These are phyloP conservation scores for Corrigiola litoralis DNA, from an alignment of 179 eudicot genomes.

Conservation along the genomic window DNA sequence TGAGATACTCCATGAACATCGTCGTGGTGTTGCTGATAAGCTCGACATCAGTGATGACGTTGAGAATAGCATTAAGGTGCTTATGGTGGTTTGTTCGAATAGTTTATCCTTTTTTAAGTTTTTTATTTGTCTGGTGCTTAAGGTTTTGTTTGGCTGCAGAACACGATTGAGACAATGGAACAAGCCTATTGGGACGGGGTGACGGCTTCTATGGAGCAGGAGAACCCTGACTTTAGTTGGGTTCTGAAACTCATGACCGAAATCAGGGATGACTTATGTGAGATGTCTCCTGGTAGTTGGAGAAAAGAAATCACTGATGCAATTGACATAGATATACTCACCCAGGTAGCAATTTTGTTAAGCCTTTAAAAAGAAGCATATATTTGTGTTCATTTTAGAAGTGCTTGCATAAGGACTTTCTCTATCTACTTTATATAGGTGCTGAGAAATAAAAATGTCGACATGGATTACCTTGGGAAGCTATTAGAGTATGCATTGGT, in stretches of 20 bases:
- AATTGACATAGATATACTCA: slow-evolving; percentile 67
- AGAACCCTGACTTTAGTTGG: slow-evolving; percentile 64
- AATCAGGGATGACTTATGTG: slow-evolving; percentile 83
- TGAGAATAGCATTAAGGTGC: slow-evolving; percentile 50
- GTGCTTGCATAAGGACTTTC: background rate
- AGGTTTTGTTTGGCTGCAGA: slow-evolving; percentile 32
- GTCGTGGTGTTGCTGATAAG: slow-evolving; percentile 42
- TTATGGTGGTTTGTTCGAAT: too few relatives aligned
- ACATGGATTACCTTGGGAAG: slow-evolving; percentile 70
- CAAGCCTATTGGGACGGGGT: slow-evolving; percentile 93
- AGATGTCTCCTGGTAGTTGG: slow-evolving; percentile 83
- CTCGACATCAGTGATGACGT: slow-evolving; percentile 38
- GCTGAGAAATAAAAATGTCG: slow-evolving; percentile 52
- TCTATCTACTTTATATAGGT: slow-evolving; percentile 41
- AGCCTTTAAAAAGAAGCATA: background rate
- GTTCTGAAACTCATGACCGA: slow-evolving; percentile 76
- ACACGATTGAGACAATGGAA: slow-evolving; percentile 68
- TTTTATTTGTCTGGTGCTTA: too few relatives aligned
- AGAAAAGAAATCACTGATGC: slow-evolving; percentile 60
- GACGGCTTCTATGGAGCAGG: slow-evolving; percentile 60
- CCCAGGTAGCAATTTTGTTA: slow-evolving; percentile 47
- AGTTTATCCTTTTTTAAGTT: too few relatives aligned
- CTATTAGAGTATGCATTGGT: slow-evolving; percentile 63
- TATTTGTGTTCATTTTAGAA: background rate
- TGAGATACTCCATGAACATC: slow-evolving; percentile 68